These are phyloP conservation scores for Eutypa lata DNA, from an alignment of 2,329 filamentous ascomycete genomes.

Conservation along the genomic window DNA sequence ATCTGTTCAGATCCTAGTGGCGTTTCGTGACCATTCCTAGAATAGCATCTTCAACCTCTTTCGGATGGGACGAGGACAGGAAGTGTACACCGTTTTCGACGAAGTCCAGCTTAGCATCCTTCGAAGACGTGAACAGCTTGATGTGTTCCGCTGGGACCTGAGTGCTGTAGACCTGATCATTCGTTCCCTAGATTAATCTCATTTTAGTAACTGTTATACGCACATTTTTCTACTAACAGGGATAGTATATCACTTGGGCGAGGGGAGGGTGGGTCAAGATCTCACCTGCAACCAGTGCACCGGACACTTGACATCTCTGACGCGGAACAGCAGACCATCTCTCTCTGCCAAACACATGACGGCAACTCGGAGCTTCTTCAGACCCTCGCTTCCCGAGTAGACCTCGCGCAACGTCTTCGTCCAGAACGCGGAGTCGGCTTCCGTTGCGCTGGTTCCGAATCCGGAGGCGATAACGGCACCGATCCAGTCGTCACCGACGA, in stretches of 20 bases:
- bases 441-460: slow-evolving; percentile 38
- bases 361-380: slow-evolving; percentile 46
- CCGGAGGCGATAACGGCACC: slow-evolving; percentile 42
- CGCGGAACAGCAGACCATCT: slow-evolving; percentile 44
- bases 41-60: slow-evolving; percentile 42
- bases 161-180: slow-evolving; percentile 41
- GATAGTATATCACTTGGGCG: neutral
- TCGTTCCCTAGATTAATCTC: slow-evolving; percentile 36
- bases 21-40: slow-evolving; percentile 10
- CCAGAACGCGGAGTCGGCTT: slow-evolving; percentile 42
- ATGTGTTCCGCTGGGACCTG: slow-evolving; percentile 44
- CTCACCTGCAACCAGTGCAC: slow-evolving; percentile 51
- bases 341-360: slow-evolving; percentile 42
- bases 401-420: slow-evolving; percentile 40
- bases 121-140: slow-evolving; percentile 45
- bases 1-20: too few relatives aligned
- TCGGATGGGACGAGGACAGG: slow-evolving; percentile 45
- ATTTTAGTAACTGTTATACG: neutral
- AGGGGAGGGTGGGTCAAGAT: neutral
- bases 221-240: too few relatives aligned
- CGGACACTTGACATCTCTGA: slow-evolving; percentile 47
- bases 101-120: slow-evolving; percentile 40
- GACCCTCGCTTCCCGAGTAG: slow-evolving; percentile 48
- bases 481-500: slow-evolving; percentile 44
- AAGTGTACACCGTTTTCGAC: slow-evolving; percentile 47